Conservation (phyloP, 78 protist species). For the Planoprotostelium fungivorum region DNA sequence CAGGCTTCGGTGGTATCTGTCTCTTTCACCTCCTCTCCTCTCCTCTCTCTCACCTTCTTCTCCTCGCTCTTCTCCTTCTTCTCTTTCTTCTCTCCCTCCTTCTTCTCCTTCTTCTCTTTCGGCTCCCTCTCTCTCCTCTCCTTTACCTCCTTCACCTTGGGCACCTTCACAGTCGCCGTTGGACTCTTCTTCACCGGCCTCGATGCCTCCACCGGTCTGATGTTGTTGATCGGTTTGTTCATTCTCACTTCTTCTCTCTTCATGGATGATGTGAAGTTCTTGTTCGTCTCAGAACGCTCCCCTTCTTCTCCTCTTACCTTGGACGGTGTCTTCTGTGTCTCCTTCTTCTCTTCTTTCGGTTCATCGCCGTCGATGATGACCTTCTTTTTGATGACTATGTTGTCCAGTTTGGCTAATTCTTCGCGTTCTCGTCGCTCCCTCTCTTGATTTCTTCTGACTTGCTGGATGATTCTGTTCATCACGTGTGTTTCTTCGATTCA, state of each 20-base stretch:
- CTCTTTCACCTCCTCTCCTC: neutral
- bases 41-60: neutral
- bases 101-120: neutral
- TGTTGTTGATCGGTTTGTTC: neutral
- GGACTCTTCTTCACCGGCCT: too few species aligned
- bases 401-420: neutral
- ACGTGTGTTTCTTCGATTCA: neutral
- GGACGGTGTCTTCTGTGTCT: neutral
- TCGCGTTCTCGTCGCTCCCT: neutral
- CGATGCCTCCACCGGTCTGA: too few species aligned
- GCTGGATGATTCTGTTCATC: neutral
- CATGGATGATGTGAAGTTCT: neutral
- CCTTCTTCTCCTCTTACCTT: neutral
- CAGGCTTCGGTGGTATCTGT: neutral
- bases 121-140: too few species aligned
- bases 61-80: neutral
- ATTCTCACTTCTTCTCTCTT: neutral
- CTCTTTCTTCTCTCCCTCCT: neutral
- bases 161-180: too few species aligned
- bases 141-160: too few species aligned
- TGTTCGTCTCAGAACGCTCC: neutral
- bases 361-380: neutral
- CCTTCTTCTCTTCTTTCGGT: neutral
- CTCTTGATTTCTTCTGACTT: neutral
- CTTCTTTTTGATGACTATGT: neutral